These are phyloP conservation scores for Ambrosiella beaveri DNA, from an alignment of 2,329 filamentous ascomycete genomes.

Conservation along the genomic window DNA sequence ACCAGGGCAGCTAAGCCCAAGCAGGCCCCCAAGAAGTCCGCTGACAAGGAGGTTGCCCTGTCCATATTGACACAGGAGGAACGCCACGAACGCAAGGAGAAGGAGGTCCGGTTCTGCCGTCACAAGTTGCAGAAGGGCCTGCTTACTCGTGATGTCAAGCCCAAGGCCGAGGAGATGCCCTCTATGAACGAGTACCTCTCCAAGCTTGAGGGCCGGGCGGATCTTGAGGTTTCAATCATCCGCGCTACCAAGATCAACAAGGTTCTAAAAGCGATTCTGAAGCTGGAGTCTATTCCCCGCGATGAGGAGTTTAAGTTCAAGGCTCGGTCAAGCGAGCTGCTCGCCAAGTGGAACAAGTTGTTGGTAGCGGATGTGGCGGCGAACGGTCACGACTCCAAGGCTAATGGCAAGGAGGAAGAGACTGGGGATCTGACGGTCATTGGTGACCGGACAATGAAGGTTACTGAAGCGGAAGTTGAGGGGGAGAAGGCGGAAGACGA, in stretches of 20 bases:
- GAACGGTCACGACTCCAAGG: constrained; percentile 30
- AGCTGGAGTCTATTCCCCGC: constrained; percentile 66
- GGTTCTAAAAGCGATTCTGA: constrained; percentile 85
- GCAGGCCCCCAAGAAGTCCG: constrained; percentile 39
- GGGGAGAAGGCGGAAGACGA: constrained; percentile 19
- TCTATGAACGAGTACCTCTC: constrained; percentile 59
- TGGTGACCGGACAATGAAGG: constrained; percentile 23
- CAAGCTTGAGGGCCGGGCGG: constrained; percentile 62
- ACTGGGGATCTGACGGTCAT: constrained; percentile 19
- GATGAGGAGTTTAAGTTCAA: constrained; percentile 88
- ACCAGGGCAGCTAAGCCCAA: constrained; percentile 34
- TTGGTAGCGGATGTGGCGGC: constrained; percentile 41
- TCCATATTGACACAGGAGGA: constrained; percentile 41
- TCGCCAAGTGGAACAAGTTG: constrained; percentile 80
- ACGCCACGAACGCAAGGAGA: constrained; percentile 43
- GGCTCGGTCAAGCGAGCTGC: constrained; percentile 56
- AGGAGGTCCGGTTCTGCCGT: constrained; percentile 76
- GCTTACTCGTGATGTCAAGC: constrained; percentile 63
- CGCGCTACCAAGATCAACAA: constrained; percentile 95
- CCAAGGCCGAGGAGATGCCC: constrained; percentile 74
- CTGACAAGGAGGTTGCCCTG: not conserved
- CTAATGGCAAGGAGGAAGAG: constrained; percentile 25
- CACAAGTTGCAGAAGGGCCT: constrained; percentile 93
- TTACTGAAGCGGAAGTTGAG: constrained; percentile 22
- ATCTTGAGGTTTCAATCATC: constrained; percentile 80